Percentiles rank a stretch among this genome's conserved stretches.
Conservation (phyloP, 805 yeast species). For the Pichia nanzhaoensis region DNA sequence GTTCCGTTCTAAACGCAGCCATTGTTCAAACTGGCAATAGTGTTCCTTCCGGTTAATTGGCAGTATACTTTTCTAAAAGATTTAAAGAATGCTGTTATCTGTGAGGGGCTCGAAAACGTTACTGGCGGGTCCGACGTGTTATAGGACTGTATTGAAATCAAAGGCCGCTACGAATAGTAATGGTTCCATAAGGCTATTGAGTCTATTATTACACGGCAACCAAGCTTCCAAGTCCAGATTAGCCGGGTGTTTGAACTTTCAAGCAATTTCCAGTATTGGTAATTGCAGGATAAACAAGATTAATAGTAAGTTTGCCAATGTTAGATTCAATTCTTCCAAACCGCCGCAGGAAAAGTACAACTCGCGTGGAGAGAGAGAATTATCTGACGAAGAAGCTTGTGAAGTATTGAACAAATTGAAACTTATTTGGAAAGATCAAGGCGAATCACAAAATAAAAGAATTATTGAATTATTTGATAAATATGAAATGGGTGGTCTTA, state of each 20-base stretch:
- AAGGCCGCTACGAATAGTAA: not conserved
- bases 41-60: too few relatives aligned
- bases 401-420: conserved; percentile 21
- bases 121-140: not conserved
- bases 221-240: too few relatives aligned
- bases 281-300: too few relatives aligned
- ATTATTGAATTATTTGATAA: conserved; percentile 20
- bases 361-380: conserved; percentile 24
- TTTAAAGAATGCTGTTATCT: not conserved
- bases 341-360: conserved; percentile 17
- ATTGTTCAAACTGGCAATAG: too few relatives aligned
- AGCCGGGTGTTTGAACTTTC: not conserved
- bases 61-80: not conserved
- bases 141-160: not conserved
- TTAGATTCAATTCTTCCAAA: conserved; percentile 14
- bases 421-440: conserved; percentile 22
- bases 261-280: not conserved
- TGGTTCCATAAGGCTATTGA: not conserved
- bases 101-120: not conserved
- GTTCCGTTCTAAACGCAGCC: too few relatives aligned
- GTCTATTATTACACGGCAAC: not conserved
- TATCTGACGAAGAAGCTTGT: conserved; percentile 25
- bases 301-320: not conserved
- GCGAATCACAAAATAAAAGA: conserved; percentile 15
- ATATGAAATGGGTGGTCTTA: conserved; percentile 29